Conservation (phyloP, 2,329 filamentous ascomycete genomes). For the Ophiocordyceps camponoti-leonardi region DNA sequence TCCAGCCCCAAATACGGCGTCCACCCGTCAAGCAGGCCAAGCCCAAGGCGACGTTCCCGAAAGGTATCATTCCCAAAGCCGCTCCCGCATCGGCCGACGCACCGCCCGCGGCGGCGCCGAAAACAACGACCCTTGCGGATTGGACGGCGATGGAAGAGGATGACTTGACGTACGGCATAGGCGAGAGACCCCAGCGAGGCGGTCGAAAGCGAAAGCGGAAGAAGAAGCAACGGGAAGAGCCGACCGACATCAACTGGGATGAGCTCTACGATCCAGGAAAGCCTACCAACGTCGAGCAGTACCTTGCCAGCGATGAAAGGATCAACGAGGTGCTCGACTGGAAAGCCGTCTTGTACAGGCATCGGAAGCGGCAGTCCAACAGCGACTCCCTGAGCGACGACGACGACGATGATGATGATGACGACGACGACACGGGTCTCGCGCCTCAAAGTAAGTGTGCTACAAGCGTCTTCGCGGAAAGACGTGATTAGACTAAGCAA, state of each 20-base stretch:
- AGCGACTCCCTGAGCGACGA: too few species aligned
- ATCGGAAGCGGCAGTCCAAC: conserved; percentile 31
- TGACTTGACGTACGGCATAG: conserved; percentile 51
- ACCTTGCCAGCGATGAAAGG: conserved; percentile 69
- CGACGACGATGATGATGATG: conserved; percentile 26
- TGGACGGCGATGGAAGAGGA: conserved; percentile 68
- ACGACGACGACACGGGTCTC: conserved; percentile 14
- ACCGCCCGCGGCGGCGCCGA: conserved; percentile 23
- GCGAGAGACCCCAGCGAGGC: conserved; percentile 55
- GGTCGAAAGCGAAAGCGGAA: conserved; percentile 66
- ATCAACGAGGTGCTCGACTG: conserved; percentile 67
- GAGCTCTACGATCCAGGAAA: conserved; percentile 75
- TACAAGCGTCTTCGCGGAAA: not conserved
- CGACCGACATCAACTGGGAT: conserved; percentile 64
- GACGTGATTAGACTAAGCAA: not conserved
- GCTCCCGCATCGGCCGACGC: conserved; percentile 8
- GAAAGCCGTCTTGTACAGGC: conserved; percentile 66
- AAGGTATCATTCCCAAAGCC: conserved; percentile 17
- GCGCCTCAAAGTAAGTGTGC: conserved; percentile 15
- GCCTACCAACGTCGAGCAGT: conserved; percentile 74
- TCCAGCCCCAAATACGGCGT: conserved; percentile 64
- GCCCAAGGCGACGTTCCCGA: conserved; percentile 43
- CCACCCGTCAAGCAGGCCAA: conserved; percentile 44
- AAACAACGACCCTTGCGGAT: conserved; percentile 54
- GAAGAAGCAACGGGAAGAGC: conserved; percentile 42